Base-by-base conservation (phyloP, 2,329 filamentous ascomycete genomes). In the Ascochyta lentis region DNA sequence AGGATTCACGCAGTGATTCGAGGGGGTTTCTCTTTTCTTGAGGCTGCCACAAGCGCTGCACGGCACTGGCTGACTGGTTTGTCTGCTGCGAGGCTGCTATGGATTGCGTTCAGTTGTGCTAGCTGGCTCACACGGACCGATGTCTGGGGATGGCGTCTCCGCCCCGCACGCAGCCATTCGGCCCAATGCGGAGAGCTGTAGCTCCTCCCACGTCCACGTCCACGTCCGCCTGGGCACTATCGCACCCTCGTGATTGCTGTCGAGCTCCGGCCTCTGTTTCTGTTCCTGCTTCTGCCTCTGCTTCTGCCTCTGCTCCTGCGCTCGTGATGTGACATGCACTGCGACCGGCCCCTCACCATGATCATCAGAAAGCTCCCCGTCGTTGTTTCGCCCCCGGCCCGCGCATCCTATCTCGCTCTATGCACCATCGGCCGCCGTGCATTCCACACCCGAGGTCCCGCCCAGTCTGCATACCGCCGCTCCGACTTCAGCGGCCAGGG, bases 401-500 rank as follows among this genome's bases (percentile, higher is more conserved):
- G 75, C 27, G 66, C 71, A 22, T 78, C 77, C 19, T 81, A 77
- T 64, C 64, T 76, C 35, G 67, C 70, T 29, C 65, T 75, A 40
- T 65, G 70, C 50, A 67, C 63, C 63, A 68, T 71, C 59, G 61
- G 59, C 54, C 66, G 68, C 41, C 71, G 68, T 54, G 50, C 67
- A 51, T 67, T 78, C 54, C 74, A 75, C 26, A 67, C 71, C 12
- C 73, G 71, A 26, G 69, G 75, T 40, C 63, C 74, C 44, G 59
- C 50, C 37, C 62, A 64, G 40, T 80, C 80, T 23, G 78, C 83
- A 56, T 87, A 85, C 64, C 79, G 81, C 62, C 82, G 85, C 35
- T 85, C 84, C 8, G 86, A 89, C 74, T 89, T 89, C 61, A 81
- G 83, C 53, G 83, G 81, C 48, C 85, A 88, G 67, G 83, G 83